Base-by-base conservation (phyloP, 352 stramenopile species). In the Globisporangium mamillatum region DNA sequence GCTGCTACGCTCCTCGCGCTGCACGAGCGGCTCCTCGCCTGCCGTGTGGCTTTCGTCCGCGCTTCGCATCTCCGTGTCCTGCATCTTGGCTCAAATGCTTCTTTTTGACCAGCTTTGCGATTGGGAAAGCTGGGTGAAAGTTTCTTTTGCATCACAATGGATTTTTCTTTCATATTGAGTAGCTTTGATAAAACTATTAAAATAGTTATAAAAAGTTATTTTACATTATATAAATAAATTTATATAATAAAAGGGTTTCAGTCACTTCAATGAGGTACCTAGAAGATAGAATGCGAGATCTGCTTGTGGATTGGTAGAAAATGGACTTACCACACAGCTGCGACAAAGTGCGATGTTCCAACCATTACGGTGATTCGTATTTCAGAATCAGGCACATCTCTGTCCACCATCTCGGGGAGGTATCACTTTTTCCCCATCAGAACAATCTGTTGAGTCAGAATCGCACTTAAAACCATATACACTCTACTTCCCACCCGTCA, bases 11-110 rank as follows among this genome's bases (percentile, higher is more conserved):
- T 82, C 80, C 44, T 88, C 80, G 38, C 75, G 74, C 70, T 79
- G 76, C 68, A 80, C 74, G 70, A 82, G 76, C 66, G 69, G 70
- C 63, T 78, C 77, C 56, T 85, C 78, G 12, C 32, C 46, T 18
- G 55, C 56, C 18, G 36, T 20, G n/a, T 22, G 18, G 59, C 41
- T 27, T 38, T 59, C 60, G 22, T 78, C 75, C 16, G 60, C 64
- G 60, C 65, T 82, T 60, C 66, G 75, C 84, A 93, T 91, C 66
- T 90, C 78, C 29, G 75, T 86, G 74, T 93, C 84, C 46, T 85
- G 64, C 72, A 79, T 76, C 8, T 25, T 86, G 22, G 2, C 48
- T 25, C 18, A 27, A n/a, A 38, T 63, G n/a, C 12, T 38, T 46
- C 41, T 48, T 14, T 6, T 48, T 55, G 48, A 22, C 1, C 18